Base-by-base conservation (phyloP, 192 early-diverging fungal genomes). In the Tieghemiomyces parasiticus region DNA sequence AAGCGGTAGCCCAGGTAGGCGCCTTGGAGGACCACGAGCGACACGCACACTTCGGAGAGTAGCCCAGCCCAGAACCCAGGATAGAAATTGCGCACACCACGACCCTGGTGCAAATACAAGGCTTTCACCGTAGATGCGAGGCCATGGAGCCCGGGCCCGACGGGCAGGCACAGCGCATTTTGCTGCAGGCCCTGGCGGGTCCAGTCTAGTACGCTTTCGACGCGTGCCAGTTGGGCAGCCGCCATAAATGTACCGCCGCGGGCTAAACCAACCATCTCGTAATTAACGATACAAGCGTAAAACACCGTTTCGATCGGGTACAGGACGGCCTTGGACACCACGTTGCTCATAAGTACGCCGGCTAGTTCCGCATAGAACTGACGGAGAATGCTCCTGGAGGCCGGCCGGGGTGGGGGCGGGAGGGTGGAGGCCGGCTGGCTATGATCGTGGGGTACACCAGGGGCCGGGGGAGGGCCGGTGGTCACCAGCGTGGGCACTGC, bases 1-100 rank as follows among this genome's bases (percentile, higher is more conserved):
- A 52, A 52, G 22, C 50, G 50, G 22, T 52, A 52, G 50, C 50
- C 50, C 50, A 14, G 29, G 22, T 52, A 52, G 14, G 50, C 50
- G 26, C 25, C 14, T 28, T 52, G n/a, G 2, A 52, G 14, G 28
- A 52, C 50, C 20, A 26, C 50, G 50, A 26, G 28, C 1, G 50
- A 52, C 14, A 29, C 50, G 14, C 20, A 26, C 22, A 52, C 29
- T 25, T 52, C 50, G 13, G 29, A 14, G 14, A 22, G 14, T 28
- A 52, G 3, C 22, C 50, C 50, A 26, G 14, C 14, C 50, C 50
- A 52, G 14, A 52, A 25, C 26, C 50, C 50, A 2, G n/a, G 22
- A 25, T 52, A 52, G 26, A 52, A 52, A 25, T 28, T 28, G 9
- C 50, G 20, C 25, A 52, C 28, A 25, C 50, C 50, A 25, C 26